Evolutionary conservation across 2,329 filamentous ascomycete species (phyloP), one percentile per base, ranked within the genome.

Genomic region (Pseudocercospora ulei): DNA sequence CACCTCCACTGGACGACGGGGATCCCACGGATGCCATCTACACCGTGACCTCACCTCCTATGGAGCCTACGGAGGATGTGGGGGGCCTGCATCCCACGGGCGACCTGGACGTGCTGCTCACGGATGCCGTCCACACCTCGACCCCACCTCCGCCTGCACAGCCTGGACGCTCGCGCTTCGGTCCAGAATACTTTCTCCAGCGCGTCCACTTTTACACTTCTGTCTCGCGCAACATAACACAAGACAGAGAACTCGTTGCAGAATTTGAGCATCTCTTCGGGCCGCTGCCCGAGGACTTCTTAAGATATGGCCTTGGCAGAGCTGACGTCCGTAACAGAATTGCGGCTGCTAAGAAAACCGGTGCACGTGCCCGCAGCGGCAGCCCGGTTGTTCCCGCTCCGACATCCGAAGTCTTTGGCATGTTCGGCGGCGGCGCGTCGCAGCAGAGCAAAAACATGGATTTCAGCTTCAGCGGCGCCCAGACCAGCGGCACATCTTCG

Each of bases 271-370:
- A 22, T 13, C 23, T 22, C 5, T 3, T 33, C 11, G 30, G 30
- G 30, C 30, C 11, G 13, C 14, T 33, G 30, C 30, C 30, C 23
- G 28, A 18, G 19, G 13, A 25, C n/a, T 40, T 35, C 13, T 30
- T 22, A 19, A 17, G 17, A 17, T 16, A 27, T 11, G 27, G 19
- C 31, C 11, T 17, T 8, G 30, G 30, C 18, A 20, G 30, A 16
- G 24, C 44, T 46, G 25, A 48, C 35, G 17, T 35, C 7, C 28
- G 19, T 13, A n/a, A 35, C 26, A 48, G 46, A 35, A 49, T 49
- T 25, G 46, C 46, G 20, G 17, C 20, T 12, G 35, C 33, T 22
- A 42, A 41, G 38, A 49, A 43, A 28, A 35, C 41, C 36, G 38
- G 47, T 29, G 35, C 38, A 14, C 39, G 39, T 35, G 39, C 33